Percentiles rank a stretch among this genome's conserved stretches.
These are phyloP conservation scores for Cordyceps cicadae DNA, from an alignment of 2,329 filamentous ascomycete genomes.

Conservation along the genomic window DNA sequence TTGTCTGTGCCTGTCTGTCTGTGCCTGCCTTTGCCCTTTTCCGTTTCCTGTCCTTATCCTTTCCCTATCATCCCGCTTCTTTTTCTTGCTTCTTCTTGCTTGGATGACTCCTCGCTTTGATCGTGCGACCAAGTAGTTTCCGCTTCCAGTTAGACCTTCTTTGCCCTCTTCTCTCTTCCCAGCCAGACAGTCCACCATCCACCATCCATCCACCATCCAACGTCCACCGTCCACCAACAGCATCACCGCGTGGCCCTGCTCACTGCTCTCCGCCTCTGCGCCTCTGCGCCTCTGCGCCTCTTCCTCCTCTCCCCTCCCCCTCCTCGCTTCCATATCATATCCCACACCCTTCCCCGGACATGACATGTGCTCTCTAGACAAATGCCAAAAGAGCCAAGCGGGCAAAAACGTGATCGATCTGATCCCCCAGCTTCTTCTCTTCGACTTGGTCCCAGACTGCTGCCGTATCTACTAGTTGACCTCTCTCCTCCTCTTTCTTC, in stretches of 20 bases:
- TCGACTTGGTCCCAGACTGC: background rate
- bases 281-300: no score
- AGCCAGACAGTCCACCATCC: no score
- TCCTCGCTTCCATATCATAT: background rate
- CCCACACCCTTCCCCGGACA: background rate
- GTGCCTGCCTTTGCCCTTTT: constrained; percentile 1
- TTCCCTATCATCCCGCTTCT: background rate
- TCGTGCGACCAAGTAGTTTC: background rate
- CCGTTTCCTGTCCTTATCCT: background rate
- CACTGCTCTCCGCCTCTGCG: background rate
- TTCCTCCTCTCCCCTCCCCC: background rate
- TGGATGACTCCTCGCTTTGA: no score
- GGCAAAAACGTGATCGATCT: background rate
- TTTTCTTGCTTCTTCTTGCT: constrained; percentile 7
- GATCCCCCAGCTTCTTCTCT: background rate
- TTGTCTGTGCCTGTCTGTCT: background rate
- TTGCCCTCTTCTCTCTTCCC: background rate
- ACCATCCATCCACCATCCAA: no score
- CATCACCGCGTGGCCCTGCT: background rate
- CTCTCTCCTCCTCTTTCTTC: background rate
- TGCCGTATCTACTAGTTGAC: background rate
- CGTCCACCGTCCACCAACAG: background rate
- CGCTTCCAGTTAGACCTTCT: background rate
- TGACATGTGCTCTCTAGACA: background rate
- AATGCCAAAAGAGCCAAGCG: background rate